Base-by-base conservation (phyloP, 2,329 filamentous ascomycete genomes). In the Taxawa tesnikishii region DNA sequence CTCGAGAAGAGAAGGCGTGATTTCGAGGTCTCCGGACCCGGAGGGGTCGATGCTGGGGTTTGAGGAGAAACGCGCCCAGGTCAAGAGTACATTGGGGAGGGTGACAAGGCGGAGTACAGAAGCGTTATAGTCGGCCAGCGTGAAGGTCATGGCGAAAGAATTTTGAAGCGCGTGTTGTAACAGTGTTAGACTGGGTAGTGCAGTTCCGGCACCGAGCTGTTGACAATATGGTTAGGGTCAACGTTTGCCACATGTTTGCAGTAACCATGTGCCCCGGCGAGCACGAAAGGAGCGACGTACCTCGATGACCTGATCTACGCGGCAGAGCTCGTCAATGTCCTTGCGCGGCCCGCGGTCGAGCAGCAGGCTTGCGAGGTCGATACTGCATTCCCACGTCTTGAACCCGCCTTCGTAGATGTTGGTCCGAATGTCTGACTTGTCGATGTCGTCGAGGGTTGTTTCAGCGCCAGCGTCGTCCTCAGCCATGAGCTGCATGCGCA, bases 321-420 rank as follows among this genome's bases (percentile, higher is more conserved):
- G 45, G 12, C 56, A 49, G 6, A 68, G 43, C 39, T 68, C 64
- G 37, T 67, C 64, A 31, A 67, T 52, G 40, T 64, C 60, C 40
- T 62, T 65, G 5, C 62, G 46, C 0, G 62, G 63, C 4, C 63
- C 63, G 6, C 61, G 56, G 32, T 66, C 63, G 1, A 67, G 51
- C 1, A 67, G 49, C 29, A 79, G 73, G 49, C 75, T 81, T 31
- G 83, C 79, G 12, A 90, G 63, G 51, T 90, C 83, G 32, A 85
- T 65, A 38, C 79, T 83, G 57, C 82, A 87, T 59, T 90, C 83
- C 83, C 83, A 90, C 47, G 79, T 87, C 62, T 90, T 90, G 62
- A 88, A 85, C 15, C 83, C 83, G 35, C 83, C 83, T 58, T 90
- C 83, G 56, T 90, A 90, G 38, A 88, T 72, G 31, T 82, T 82